These are phyloP conservation scores for Candida sp. DNA, from an alignment of 1,139 yeast species.

Conservation along the genomic window DNA sequence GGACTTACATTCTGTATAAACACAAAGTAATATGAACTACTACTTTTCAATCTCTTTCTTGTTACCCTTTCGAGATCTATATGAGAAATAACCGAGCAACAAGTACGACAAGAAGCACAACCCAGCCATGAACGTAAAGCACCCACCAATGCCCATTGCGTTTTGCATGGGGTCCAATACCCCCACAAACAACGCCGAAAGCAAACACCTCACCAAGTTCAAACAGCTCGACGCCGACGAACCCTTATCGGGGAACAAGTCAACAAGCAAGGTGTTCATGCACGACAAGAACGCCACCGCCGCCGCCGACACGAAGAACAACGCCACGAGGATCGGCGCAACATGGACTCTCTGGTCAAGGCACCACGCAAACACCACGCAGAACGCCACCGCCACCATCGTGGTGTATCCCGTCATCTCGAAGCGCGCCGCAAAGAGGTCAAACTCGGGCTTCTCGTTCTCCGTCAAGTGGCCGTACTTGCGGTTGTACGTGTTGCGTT, in stretches of 20 bases:
- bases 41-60: background rate
- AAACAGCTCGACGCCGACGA: slow-evolving; percentile 36
- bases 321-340: slow-evolving; percentile 58
- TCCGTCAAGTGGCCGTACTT: slow-evolving; percentile 41
- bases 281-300: slow-evolving; percentile 26
- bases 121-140: slow-evolving; percentile 39
- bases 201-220: slow-evolving; percentile 31
- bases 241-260: slow-evolving; percentile 32
- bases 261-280: slow-evolving; percentile 32
- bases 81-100: background rate
- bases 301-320: slow-evolving; percentile 51
- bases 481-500: slow-evolving; percentile 36
- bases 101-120: slow-evolving; percentile 24
- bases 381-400: slow-evolving; percentile 35
- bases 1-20: no score
- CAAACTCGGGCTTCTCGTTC: slow-evolving; percentile 18
- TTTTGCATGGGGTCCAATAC: slow-evolving; percentile 32
- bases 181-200: slow-evolving; percentile 40
- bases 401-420: slow-evolving; percentile 29
- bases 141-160: slow-evolving; percentile 38
- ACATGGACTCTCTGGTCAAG: slow-evolving; percentile 50
- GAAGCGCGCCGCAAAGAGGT: slow-evolving; percentile 31
- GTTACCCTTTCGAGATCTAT: background rate
- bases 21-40: no score
- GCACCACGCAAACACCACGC: slow-evolving; percentile 75